phyloP scores from a whole-genome alignment of 176 grass and related monocot species.

The Oryza brachyantha region DNA sequence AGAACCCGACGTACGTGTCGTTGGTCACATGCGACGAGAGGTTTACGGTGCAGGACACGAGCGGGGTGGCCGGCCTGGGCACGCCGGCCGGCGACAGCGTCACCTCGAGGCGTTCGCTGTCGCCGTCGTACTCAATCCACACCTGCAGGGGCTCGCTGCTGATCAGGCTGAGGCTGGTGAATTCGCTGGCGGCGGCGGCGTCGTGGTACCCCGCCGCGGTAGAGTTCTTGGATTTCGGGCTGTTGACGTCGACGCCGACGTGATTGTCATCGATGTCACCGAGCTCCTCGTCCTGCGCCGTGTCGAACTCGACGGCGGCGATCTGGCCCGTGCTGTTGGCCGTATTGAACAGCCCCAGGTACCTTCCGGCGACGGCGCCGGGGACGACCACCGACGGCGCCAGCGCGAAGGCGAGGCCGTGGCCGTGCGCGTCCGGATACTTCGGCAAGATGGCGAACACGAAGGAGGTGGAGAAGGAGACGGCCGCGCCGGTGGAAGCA shows the following conservation, averaged over 20 bases:
- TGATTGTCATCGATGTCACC: conserved; percentile 49
- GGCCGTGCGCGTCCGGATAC: conserved; percentile 51
- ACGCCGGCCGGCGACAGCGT: conserved; percentile 18
- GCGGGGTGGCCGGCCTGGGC: conserved; percentile 29
- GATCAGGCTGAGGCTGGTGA: conserved; percentile 1
- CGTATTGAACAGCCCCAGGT: conserved; percentile 53
- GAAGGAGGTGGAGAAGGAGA: conserved; percentile 73
- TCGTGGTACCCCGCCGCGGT: neutral
- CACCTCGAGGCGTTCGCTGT: conserved; percentile 35
- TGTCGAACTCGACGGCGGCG: conserved; percentile 74
- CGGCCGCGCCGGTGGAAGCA: conserved; percentile 17
- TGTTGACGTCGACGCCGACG: conserved; percentile 60
- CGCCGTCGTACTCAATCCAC: conserved; percentile 65
- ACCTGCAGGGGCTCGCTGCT: conserved; percentile 34
- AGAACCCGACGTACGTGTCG: conserved; percentile 58
- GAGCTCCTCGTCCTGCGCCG: conserved; percentile 42
- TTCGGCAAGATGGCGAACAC: conserved; percentile 43
- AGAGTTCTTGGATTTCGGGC: conserved; percentile 11
- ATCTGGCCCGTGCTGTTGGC: conserved; percentile 20
- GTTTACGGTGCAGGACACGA: conserved; percentile 32
- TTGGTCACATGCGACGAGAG: conserved; percentile 35
- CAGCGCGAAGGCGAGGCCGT: conserved; percentile 62
- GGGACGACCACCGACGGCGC: conserved; percentile 25
- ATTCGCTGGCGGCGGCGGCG: neutral
- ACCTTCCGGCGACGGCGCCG: conserved; percentile 28